phyloP scores from a whole-genome alignment of 169 alveolate genomes.

The Miamiensis avidus region DNA sequence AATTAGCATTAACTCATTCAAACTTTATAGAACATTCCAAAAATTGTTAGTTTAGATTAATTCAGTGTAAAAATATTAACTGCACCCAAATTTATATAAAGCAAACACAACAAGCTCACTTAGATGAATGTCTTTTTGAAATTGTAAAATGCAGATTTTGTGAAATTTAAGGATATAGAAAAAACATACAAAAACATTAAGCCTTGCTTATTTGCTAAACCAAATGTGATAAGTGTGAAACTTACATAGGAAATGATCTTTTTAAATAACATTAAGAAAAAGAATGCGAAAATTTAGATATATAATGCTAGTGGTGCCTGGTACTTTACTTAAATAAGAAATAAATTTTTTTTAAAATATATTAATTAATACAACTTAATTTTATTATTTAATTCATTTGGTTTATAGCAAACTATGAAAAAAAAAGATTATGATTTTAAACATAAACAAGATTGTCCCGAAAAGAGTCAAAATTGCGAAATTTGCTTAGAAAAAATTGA shows the following conservation, averaged over 20 bases:
- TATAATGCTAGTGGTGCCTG: background rate
- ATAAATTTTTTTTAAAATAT: too few species aligned
- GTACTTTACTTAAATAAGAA: background rate
- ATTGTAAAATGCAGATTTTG: background rate
- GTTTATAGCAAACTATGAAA: too few species aligned
- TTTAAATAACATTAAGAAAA: background rate
- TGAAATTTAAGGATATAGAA: background rate
- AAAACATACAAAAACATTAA: background rate
- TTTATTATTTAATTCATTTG: too few species aligned
- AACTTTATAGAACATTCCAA: background rate
- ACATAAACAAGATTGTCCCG: too few species aligned
- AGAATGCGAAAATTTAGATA: background rate
- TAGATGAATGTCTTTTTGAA: background rate
- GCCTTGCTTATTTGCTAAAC: background rate
- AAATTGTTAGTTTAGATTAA: background rate
- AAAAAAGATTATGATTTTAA: too few species aligned
- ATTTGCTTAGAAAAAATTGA: too few species aligned
- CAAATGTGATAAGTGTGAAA: background rate
- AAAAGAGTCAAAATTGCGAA: too few species aligned
- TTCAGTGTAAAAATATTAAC: background rate
- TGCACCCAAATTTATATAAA: background rate
- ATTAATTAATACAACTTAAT: too few species aligned
- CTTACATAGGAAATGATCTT: background rate
- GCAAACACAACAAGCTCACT: background rate
- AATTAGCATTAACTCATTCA: too few species aligned